These are phyloP conservation scores for Fusarium setosum DNA, from an alignment of 2,329 filamentous ascomycete species.

Conservation along the genomic window DNA sequence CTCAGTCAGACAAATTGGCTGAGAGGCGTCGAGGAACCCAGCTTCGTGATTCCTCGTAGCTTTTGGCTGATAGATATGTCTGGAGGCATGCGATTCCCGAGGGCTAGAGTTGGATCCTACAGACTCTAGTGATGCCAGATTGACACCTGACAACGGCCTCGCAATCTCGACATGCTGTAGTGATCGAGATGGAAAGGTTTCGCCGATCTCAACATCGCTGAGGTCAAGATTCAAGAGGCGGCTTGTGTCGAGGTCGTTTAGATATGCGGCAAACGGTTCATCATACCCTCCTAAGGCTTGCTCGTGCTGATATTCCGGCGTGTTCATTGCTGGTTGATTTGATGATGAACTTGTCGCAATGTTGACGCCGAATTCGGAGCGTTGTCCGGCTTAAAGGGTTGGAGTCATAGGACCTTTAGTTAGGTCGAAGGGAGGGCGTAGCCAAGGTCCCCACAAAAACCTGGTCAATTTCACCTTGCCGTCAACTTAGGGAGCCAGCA, in stretches of 20 bases:
- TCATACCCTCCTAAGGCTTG: not conserved
- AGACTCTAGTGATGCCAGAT: too few relatives aligned
- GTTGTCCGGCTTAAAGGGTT: not conserved
- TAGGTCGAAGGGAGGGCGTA: not conserved
- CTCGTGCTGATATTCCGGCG: not conserved
- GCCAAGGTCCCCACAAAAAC: conserved; percentile 4
- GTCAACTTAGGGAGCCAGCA: not conserved
- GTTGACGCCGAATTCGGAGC: conserved; percentile 1
- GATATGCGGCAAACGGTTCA: not conserved
- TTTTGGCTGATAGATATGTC: not conserved
- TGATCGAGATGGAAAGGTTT: not conserved
- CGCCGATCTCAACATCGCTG: not conserved
- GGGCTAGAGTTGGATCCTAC: too few relatives aligned
- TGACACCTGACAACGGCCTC: too few relatives aligned
- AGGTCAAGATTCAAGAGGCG: not conserved
- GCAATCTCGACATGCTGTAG: not conserved
- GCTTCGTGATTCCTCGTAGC: not conserved
- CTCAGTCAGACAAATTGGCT: not conserved
- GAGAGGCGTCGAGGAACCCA: not conserved
- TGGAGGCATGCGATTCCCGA: not conserved
- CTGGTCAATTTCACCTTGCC: conserved; percentile 14
- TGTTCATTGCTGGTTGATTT: not conserved
- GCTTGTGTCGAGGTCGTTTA: not conserved
- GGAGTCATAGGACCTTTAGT: not conserved
- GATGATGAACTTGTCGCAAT: not conserved